Evolutionary conservation across 345 rosid species (phyloP), one percentile per base, ranked within the genome.

Genomic region (Sonneratia alba): DNA sequence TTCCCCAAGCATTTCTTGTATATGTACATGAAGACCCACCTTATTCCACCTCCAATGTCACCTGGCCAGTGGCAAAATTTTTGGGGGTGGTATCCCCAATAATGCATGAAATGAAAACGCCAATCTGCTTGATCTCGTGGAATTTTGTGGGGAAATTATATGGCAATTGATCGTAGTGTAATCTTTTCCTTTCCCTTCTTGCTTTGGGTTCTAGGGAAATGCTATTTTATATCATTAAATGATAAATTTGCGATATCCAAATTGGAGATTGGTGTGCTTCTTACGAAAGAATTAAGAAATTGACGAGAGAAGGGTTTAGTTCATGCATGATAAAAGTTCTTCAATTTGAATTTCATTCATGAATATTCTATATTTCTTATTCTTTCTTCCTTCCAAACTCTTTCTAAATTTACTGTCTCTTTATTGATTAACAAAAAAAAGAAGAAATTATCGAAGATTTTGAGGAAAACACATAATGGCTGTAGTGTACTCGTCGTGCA

Each of bases 71-170:
- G 74, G 40, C 32, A 72, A 47, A 3, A 43, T 34, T 63, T 63
- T 53, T 38, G 16, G 45, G 32, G 67, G 67, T 65, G 74, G 67
- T 38, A 66, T n/a, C 42, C 42, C 68, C 16, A 72, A 62, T 43
- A 63, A 61, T 71, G 74, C 68, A 61, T 49, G 59, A 8, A 55
- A 21, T 65, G 69, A 72, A 64, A n/a, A 49, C 32, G 19, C 57
- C 56, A 72, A 72, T 64, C 74, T n/a, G 62, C 69, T 4, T 32
- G 18, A 11, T 45, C 22, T 64, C 74, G 47, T 71, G 43, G 74
- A 71, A 71, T 71, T 71, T 71, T 59, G 74, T 63, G 32, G 32
- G 42, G 56, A 71, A 36, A 71, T 71, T 61, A 71, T 71, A 65
- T 24, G 12, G 74, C 18, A 71, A 62, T 59, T 71, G 67, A 62